Percentiles rank a stretch among this genome's conserved stretches.
These are phyloP conservation scores for Clavulina sp. DNA, from an alignment of 768 basidiomycete genomes.

Conservation along the genomic window DNA sequence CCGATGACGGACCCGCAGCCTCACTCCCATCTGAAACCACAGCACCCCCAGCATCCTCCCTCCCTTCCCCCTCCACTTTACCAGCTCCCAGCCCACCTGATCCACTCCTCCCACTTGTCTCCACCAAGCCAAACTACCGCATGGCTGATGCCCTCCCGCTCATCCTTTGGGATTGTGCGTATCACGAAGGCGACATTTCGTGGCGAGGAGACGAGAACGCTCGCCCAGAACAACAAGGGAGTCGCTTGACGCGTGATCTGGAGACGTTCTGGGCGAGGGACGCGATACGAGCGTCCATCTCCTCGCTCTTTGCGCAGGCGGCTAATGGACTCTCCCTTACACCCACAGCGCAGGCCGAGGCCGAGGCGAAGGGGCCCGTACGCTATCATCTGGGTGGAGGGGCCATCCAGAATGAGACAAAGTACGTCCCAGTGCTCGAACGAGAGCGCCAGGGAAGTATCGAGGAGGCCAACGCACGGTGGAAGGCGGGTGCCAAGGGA, in stretches of 20 bases:
- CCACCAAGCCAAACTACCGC: constrained; percentile 71
- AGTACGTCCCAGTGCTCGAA: constrained; percentile 49
- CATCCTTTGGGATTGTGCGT: constrained; percentile 80
- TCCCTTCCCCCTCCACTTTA: background rate
- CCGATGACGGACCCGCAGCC: no score
- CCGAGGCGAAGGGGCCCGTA: background rate
- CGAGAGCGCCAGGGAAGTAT: constrained; percentile 54
- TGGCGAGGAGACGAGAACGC: constrained; percentile 51
- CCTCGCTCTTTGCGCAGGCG: constrained; percentile 1
- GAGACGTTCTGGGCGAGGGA: background rate
- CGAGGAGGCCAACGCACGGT: constrained; percentile 61
- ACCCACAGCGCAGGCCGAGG: background rate
- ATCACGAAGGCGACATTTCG: constrained; percentile 40
- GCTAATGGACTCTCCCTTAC: background rate
- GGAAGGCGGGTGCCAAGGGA: constrained; percentile 26
- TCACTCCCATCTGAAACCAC: no score
- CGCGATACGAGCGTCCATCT: background rate
- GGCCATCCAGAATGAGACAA: constrained; percentile 36
- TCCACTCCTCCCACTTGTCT: constrained; percentile 29
- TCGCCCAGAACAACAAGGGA: background rate
- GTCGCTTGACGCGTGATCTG: background rate
- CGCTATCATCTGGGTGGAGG: constrained; percentile 54
- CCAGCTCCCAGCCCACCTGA: background rate
- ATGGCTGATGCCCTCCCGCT: constrained; percentile 89
- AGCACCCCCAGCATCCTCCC: background rate